These are phyloP conservation scores for Ambrosiella cleistominuta DNA, from an alignment of 2,329 filamentous ascomycete genomes.

Conservation along the genomic window DNA sequence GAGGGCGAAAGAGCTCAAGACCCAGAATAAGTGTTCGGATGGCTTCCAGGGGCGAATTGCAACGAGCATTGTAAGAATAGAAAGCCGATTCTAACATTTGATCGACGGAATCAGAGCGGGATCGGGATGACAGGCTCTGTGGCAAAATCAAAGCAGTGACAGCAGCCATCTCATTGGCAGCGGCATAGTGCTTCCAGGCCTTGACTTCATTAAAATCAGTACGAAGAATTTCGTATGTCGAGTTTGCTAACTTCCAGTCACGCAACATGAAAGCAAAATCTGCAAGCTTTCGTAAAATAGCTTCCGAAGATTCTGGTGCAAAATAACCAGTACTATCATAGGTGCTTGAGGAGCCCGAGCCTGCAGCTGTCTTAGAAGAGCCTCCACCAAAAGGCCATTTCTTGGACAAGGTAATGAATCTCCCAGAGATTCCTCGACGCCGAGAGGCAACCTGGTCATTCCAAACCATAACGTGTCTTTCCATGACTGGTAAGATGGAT, in stretches of 20 bases:
- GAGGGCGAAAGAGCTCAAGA: slow-evolving; percentile 65
- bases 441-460: slow-evolving; percentile 93
- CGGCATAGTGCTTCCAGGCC: slow-evolving; percentile 90
- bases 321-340: slow-evolving; percentile 77
- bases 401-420: slow-evolving; percentile 88
- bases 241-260: slow-evolving; percentile 84
- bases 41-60: slow-evolving; percentile 61
- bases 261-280: slow-evolving; percentile 95
- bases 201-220: slow-evolving; percentile 89
- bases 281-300: slow-evolving; percentile 78
- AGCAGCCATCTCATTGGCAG: slow-evolving; percentile 87
- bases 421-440: slow-evolving; percentile 70
- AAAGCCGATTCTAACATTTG: slow-evolving; percentile 76
- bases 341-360: slow-evolving; percentile 34
- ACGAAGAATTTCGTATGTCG: slow-evolving; percentile 77
- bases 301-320: slow-evolving; percentile 66
- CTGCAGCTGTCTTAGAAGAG: slow-evolving; percentile 34
- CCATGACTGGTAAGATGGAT: slow-evolving; percentile 91
- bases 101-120: slow-evolving; percentile 63
- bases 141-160: slow-evolving; percentile 66
- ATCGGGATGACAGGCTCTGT: slow-evolving; percentile 53
- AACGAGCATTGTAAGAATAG: slow-evolving; percentile 84
- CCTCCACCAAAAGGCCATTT: slow-evolving; percentile 72
- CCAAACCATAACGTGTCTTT: slow-evolving; percentile 77
- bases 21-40: slow-evolving; percentile 59